Percentiles rank a stretch among this genome's conserved stretches.
phyloP scores from a whole-genome alignment of 768 basidiomycete genomes.

The Tricholoma saponaceum region DNA sequence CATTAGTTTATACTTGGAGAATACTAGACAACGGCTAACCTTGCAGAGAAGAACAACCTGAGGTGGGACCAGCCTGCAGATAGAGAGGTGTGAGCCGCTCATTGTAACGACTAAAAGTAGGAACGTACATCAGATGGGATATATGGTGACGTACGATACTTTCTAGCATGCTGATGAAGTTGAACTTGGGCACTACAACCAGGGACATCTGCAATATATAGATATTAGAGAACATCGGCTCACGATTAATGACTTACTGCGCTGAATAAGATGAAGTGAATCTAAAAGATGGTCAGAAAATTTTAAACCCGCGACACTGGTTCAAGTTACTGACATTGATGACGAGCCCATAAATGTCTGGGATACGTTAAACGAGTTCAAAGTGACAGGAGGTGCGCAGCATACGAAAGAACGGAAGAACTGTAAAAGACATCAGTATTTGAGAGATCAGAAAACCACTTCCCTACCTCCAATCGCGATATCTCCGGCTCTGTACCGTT shows the following conservation, averaged over 20 bases:
- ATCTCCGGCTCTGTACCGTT: conserved; percentile 57
- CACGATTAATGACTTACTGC: conserved; percentile 35
- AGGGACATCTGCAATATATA: conserved; percentile 37
- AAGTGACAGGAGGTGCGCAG: background rate
- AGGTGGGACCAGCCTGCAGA: conserved; percentile 55
- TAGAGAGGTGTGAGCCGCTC: background rate
- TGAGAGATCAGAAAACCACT: background rate
- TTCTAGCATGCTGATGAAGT: conserved; percentile 56
- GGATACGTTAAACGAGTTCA: background rate
- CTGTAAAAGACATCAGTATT: conserved; percentile 23
- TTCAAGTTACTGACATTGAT: conserved; percentile 40
- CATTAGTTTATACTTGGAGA: background rate
- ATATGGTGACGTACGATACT: conserved; percentile 58
- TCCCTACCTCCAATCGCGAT: conserved; percentile 49
- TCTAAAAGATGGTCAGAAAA: conserved; percentile 24
- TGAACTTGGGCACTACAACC: conserved; percentile 61
- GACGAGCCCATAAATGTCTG: conserved; percentile 68
- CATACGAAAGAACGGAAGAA: conserved; percentile 61
- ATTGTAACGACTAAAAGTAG: background rate
- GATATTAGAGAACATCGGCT: background rate
- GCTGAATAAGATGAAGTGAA: conserved; percentile 53
- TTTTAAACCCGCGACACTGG: background rate
- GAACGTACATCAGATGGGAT: conserved; percentile 20
- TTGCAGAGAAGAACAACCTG: conserved; percentile 56
- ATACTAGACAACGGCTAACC: conserved; percentile 23